Evolutionary conservation across 2,329 filamentous ascomycete genomes (phyloP), one percentile per base, ranked within the genome.

Genomic region (Penicillium glabrum): DNA sequence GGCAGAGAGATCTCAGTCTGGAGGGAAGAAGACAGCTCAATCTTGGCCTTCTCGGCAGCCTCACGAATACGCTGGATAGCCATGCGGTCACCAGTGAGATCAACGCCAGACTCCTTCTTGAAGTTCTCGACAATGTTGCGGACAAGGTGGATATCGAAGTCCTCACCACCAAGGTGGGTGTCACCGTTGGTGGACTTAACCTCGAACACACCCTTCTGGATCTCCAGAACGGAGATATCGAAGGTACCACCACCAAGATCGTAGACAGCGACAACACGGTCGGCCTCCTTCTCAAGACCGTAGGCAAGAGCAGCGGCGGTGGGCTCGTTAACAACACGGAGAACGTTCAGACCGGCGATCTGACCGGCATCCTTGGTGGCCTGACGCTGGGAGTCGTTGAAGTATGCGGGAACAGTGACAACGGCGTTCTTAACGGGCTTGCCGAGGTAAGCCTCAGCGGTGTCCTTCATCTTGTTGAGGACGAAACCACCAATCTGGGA

Each of bases 101-200:
- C 93, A 65, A 97, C 89, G 63, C 90, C 89, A 63, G 91, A 91
- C 68, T 96, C 91, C 81, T 91, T 93, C 90, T 97, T 97, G 86
- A 97, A 98, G 74, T 96, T 88, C 77, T 91, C 84, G 64, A 97
- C 91, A 58, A 98, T 84, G 84, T 96, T 89, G 74, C 92, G 92
- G 73, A 97, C 93, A 57, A 98, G 88, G 72, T 86, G 87, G 73
- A 96, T 97, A 75, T 98, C 93, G 73, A 97, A 98, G 79, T 98
- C 93, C 79, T 98, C 93, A 82, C 93, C 93, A 86, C 93, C 93
- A 69, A 98, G 86, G 79, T 98, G 93, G 65, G 93, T 98, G 77
- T 98, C 93, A 87, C 93, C 93, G 79, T 96, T 96, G 82, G 93
- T 98, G 19, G 93, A 96, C 86, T 97, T 97, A 79, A 98, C 93